Conservation (phyloP, 192 early-diverging fungal genomes). For the Backusella mclennaniae region DNA sequence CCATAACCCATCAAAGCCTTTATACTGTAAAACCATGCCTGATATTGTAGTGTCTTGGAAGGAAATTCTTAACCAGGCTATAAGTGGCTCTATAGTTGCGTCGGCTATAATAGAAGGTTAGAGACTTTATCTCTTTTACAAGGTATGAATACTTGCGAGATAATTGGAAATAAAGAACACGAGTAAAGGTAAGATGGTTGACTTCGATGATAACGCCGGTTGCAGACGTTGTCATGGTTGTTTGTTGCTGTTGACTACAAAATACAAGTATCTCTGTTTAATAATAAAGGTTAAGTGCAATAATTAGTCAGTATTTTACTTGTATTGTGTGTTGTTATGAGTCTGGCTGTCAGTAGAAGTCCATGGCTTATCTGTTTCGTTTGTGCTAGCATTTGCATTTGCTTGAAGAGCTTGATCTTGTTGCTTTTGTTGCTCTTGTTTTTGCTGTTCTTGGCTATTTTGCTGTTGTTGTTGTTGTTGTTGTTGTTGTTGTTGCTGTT, state of each 20-base stretch:
- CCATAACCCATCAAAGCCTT: constrained; percentile 37
- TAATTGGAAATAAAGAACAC: constrained; percentile 32
- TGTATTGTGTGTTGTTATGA: not conserved
- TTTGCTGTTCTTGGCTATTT: not conserved
- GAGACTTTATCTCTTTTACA: not conserved
- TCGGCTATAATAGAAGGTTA: constrained; percentile 15
- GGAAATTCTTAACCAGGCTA: constrained; percentile 36
- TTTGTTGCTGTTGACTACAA: not conserved
- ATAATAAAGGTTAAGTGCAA: not conserved
- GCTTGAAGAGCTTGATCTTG: not conserved
- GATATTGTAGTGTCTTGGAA: constrained; percentile 33
- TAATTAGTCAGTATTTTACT: not conserved
- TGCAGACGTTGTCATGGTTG: not conserved
- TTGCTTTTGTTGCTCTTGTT: not conserved
- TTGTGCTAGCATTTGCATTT: not conserved
- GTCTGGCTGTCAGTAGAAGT: not conserved
- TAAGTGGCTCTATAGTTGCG: constrained; percentile 38
- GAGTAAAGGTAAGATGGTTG: constrained; percentile 25
- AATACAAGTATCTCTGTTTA: not conserved
- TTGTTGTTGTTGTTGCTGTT: not conserved
- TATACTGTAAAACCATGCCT: constrained; percentile 41
- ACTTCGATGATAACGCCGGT: constrained; percentile 32
- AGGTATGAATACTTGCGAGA: constrained; percentile 16
- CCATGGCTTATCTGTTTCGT: not conserved
- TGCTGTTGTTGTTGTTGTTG: not conserved